Evolutionary conservation across 73 alveolate species (phyloP).

Genomic region (Paramecium bursaria): DNA sequence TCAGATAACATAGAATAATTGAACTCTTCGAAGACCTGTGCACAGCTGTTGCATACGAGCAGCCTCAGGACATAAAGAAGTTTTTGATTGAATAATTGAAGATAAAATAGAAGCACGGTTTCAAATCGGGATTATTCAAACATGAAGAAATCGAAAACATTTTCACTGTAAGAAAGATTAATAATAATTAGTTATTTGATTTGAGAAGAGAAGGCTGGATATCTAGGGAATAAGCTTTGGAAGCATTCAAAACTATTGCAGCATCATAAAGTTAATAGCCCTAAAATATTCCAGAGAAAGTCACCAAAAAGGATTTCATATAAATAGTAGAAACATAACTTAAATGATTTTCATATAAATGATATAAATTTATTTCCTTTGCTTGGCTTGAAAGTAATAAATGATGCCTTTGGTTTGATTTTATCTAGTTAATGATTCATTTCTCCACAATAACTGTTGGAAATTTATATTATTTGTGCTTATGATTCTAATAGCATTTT

Average conservation of each 20-base stretch:
- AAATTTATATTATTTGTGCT: too few species aligned
- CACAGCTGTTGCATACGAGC: slow-evolving; percentile 72
- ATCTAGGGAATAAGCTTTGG: slow-evolving; percentile 68
- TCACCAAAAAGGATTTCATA: slow-evolving; percentile 16
- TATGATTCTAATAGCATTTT: too few species aligned
- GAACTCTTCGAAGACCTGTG: slow-evolving; percentile 75
- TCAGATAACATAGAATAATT: slow-evolving; percentile 72
- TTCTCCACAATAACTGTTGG: too few species aligned
- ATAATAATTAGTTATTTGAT: slow-evolving; percentile 70
- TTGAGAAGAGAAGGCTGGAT: slow-evolving; percentile 75
- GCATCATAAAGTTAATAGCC: slow-evolving; percentile 70
- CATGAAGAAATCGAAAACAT: slow-evolving; percentile 75
- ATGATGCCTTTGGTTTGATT: too few species aligned
- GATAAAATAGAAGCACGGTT: slow-evolving; percentile 70
- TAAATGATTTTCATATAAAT: too few species aligned
- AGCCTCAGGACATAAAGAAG: slow-evolving; percentile 70
- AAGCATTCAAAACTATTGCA: slow-evolving; percentile 75
- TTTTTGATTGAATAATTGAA: slow-evolving; percentile 73
- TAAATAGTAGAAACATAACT: slow-evolving; percentile 22
- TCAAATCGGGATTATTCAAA: slow-evolving; percentile 75
- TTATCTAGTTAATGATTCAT: too few species aligned
- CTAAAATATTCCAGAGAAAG: slow-evolving; percentile 69
- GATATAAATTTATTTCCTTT: too few species aligned
- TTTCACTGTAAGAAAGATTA: slow-evolving; percentile 49
- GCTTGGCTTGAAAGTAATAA: too few species aligned